Evolutionary conservation across 2,329 filamentous ascomycete genomes (phyloP), one percentile per base, ranked within the genome.

Genomic region (Alternaria triticimaculans): DNA sequence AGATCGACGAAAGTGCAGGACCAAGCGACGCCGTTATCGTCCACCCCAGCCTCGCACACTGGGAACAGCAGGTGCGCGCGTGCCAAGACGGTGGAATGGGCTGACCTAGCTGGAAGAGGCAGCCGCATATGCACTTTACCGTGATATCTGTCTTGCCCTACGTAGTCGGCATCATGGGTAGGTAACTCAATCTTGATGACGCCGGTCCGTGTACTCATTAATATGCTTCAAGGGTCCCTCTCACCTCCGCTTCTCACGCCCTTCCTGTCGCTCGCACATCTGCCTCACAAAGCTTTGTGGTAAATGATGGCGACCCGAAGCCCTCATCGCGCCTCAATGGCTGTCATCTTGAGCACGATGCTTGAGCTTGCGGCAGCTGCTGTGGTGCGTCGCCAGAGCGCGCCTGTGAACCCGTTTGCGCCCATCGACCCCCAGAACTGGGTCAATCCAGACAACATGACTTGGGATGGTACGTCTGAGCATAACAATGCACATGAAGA

Each of bases 391-490:
- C 62, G 65, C 43, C 58, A 64, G 14, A 66, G 55, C 21, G 30
- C 58, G 15, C 62, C 66, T 23, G 67, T 64, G 18, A 80, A 84
- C 48, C 84, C 85, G 0, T 87, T 87, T 67, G 76, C 80, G 15
- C 76, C 84, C 4, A 78, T 87, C 37, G 85, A 87, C 67, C 80
- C 81, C 43, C 85, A 87, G 70, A 80, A 84, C 33, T 86, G 84
- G 82, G 83, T 84, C 8, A 86, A 86, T 62, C 84, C 84, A 0
- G 84, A 86, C 64, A 82, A 85, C 71, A 86, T 87, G 84, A 85
- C 83, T 12, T 71, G 69, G 69, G 54, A 57, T 21, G 62, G 55
- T 58, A 58, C n/a, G 55, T 51, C 12, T 7, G 4, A 30, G 48
- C 73, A 84, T 4, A 76, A 85, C 49, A 84, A 86, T 63, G 78